Evolutionary conservation across 2,329 filamentous ascomycete genomes (phyloP).

Genomic region (Endocalyx cinctus): DNA sequence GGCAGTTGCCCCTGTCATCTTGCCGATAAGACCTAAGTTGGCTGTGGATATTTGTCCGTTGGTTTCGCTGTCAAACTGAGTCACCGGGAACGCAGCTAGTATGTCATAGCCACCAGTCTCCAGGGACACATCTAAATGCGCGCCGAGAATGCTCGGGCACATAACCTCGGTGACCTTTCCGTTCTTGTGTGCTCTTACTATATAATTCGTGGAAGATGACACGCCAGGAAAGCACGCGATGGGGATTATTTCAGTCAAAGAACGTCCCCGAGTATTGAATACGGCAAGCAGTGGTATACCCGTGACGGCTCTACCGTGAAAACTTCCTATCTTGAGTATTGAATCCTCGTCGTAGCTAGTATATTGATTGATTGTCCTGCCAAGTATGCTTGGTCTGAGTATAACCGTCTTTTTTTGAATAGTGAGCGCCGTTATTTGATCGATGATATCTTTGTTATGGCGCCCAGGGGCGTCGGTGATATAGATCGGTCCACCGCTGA

Average conservation of each 20-base stretch:
- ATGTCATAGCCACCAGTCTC: conserved; percentile 72
- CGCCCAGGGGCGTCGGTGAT: conserved; percentile 86
- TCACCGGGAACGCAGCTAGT: conserved; percentile 67
- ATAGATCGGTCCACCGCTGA: conserved; percentile 89
- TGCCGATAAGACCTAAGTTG: conserved; percentile 72
- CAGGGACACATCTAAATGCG: conserved; percentile 60
- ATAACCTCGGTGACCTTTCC: conserved; percentile 57
- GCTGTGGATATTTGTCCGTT: conserved; percentile 50
- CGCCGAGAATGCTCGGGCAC: conserved; percentile 34
- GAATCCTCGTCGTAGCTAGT: conserved; percentile 67
- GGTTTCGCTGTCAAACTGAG: conserved; percentile 45
- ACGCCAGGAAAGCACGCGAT: conserved; percentile 72
- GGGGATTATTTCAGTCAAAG: conserved; percentile 64
- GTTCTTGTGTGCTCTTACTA: conserved; percentile 68
- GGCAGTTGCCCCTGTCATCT: conserved; percentile 86
- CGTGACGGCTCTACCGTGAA: conserved; percentile 60
- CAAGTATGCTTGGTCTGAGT: conserved; percentile 71
- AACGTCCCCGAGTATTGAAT: conserved; percentile 70
- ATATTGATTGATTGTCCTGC: conserved; percentile 70
- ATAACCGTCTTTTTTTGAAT: conserved; percentile 70
- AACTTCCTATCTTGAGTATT: conserved; percentile 74
- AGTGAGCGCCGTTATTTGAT: conserved; percentile 75
- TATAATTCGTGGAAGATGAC: conserved; percentile 52
- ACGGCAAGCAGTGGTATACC: conserved; percentile 76
- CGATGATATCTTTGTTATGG: conserved; percentile 71